Percentiles rank a stretch among this genome's conserved stretches.
Evolutionary conservation across 83 land plant species (phyloP).

Genomic region (Diphasiastrum complanatum): DNA sequence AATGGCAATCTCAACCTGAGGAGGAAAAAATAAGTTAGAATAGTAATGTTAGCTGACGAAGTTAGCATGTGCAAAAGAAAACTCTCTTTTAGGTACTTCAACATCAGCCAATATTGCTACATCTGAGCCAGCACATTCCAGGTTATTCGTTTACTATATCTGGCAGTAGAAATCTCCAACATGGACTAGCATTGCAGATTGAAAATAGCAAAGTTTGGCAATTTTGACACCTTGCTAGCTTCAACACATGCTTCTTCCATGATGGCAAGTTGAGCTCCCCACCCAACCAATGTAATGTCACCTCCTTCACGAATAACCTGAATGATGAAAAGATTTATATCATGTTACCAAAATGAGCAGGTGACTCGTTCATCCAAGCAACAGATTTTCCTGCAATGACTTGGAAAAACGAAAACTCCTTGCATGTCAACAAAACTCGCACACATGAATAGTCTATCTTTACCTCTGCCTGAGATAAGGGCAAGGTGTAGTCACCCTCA

Average conservation of each 20-base stretch:
- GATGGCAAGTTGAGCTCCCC: slow-evolving; percentile 91
- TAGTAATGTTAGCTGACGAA: neutral
- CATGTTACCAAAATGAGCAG: neutral
- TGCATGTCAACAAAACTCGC: neutral
- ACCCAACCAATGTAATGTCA: slow-evolving; percentile 95
- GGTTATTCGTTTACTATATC: neutral
- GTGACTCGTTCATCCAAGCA: too few relatives aligned
- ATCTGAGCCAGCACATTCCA: too few relatives aligned
- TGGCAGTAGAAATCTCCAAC: too few relatives aligned
- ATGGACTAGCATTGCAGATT: too few relatives aligned
- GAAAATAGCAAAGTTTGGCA: too few relatives aligned
- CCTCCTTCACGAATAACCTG: slow-evolving; percentile 80
- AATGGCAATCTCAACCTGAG: neutral
- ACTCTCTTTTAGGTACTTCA: too few relatives aligned
- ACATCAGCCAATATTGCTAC: too few relatives aligned
- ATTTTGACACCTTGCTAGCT: slow-evolving; percentile 58
- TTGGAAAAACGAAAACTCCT: neutral
- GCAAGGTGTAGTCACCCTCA: slow-evolving; percentile 76
- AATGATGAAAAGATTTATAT: too few relatives aligned
- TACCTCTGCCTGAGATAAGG: slow-evolving; percentile 94
- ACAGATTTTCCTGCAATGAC: too few relatives aligned
- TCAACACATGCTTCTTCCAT: slow-evolving; percentile 87
- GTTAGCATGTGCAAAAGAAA: slow-evolving; percentile 1
- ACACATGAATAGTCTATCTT: neutral
- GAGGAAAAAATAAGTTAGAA: neutral